Base-by-base conservation (phyloP, 805 yeast species). In the Dipodascus geniculatus region DNA sequence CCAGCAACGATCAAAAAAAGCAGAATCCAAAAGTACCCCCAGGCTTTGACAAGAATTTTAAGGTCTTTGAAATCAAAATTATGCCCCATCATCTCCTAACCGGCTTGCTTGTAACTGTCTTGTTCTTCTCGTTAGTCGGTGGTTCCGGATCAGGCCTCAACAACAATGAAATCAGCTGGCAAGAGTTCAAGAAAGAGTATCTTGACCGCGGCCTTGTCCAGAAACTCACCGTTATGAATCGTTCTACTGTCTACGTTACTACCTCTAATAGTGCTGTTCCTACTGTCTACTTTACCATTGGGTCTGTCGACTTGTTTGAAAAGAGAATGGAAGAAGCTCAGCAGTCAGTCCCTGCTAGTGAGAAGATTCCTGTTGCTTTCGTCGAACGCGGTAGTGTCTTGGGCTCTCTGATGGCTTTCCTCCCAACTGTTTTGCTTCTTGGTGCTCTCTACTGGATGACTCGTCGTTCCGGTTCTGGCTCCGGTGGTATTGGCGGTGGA, bases 251-350 rank as follows among this genome's bases (percentile, higher is more conserved):
- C 0, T 31, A 23, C 42, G 85, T 81, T 61, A 90, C 86, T 2
- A 81, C 82, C 59, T 57, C 62, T 31, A 61, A 61, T 52, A 57
- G 57, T 23, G 77, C 72, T 57, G 55, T 58, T 44, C 59, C 57
- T 35, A 70, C 76, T 8, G 85, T 83, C 6, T 75, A 77, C 2
- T 90, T 90, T 71, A 84, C 95, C 14, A 87, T 90, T 62, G 96
- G 97, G 2, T 86, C 96, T 0, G 82, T 88, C 3, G 90, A 86
- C 58, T 74, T 80, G 22, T 87, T 90, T 63, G 97, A 90, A 69
- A 87, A 86, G 53, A 89, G 87, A 61, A 74, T 90, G 74, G 83
- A 80, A 55, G 75, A 74, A 48, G 76, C 83, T 11, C 96, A 89
- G 69, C 85, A 84, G 60, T 75, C 75, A 51, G 82, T 87, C 53